These are phyloP conservation scores for Cladosporium sp. DNA, from an alignment of 2,329 filamentous ascomycete genomes.

Conservation along the genomic window DNA sequence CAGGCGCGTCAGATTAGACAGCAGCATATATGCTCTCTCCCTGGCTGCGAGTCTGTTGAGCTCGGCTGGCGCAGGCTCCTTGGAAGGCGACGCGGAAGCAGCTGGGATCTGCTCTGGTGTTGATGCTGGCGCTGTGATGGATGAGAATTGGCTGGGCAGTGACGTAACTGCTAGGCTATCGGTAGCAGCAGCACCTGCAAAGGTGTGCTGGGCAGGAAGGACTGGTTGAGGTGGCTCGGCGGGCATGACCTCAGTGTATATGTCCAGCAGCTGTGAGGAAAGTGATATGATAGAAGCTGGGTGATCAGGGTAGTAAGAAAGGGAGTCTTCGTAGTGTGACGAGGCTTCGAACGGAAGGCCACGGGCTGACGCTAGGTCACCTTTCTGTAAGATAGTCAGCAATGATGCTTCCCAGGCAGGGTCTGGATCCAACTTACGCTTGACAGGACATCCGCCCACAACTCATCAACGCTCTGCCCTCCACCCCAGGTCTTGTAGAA, in stretches of 20 bases:
- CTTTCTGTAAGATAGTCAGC: constrained; percentile 51
- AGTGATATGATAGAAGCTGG: constrained; percentile 74
- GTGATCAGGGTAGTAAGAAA: constrained; percentile 77
- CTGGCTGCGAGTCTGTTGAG: constrained; percentile 82
- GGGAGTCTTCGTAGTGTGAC: constrained; percentile 73
- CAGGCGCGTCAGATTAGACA: constrained; percentile 78
- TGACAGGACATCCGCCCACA: constrained; percentile 78
- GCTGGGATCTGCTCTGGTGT: neutral
- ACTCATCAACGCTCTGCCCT: constrained; percentile 73
- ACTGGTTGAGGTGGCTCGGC: constrained; percentile 52
- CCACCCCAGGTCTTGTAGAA: constrained; percentile 70
- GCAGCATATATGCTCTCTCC: constrained; percentile 79
- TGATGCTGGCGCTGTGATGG: neutral
- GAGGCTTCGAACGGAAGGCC: constrained; percentile 65
- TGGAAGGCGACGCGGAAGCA: neutral
- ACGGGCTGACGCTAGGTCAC: constrained; percentile 61
- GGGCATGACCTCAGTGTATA: constrained; percentile 63
- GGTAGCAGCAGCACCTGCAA: neutral
- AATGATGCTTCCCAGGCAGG: neutral
- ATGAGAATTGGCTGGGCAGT: neutral
- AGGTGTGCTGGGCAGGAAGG: constrained; percentile 23
- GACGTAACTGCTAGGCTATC: neutral
- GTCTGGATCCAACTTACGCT: constrained; percentile 56
- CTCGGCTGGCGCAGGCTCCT: constrained; percentile 56
- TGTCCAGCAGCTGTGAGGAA: constrained; percentile 79